Evolutionary conservation across 192 early-diverging fungal species (phyloP), one percentile per base, ranked within the genome.

Genomic region (Funneliformis geosporum): DNA sequence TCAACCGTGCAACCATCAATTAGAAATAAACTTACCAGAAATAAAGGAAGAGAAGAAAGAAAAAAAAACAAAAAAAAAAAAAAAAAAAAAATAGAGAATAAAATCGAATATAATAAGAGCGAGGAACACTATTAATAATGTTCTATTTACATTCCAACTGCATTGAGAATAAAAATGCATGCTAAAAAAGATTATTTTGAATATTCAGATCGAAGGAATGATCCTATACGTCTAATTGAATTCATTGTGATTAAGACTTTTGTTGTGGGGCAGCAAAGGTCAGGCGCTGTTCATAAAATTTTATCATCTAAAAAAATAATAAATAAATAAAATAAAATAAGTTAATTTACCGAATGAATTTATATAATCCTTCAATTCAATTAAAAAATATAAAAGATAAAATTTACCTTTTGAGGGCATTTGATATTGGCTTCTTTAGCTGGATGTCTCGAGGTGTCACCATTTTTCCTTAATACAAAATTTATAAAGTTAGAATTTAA

Each of bases 221-320:
- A 66, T 66, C 64, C 33, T 27, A 18, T 39, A 69, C 42, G 33
- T 69, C 67, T 39, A 43, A 69, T 43, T 43, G 12, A 43, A 40
- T 42, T 42, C 40, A n/a, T 39, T 21, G 9, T 23, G 12, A 27
- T 72, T 5, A 62, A 55, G 50, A 55, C 5, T 55, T 55, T 14
- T 14, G 50, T 55, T 55, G 18, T 40, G 77, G 66, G 23, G 77
- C 66, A 33, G 77, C 77, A 47, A 79, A 79, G 9, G 77, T 79
- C 77, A 79, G 69, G 16, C 77, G 77, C 39, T 79, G 77, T 46
- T 79, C 77, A 60, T 79, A 79, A 60, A 79, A 79, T 43, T 47
- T 79, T 16, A 79, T 70, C 77, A 79, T 79, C 77, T 79, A 60
- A 61, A 59, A 16, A 21, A 39, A 59, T n/a, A n/a, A 21, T 60